phyloP scores from a whole-genome alignment of 108 stramenopile genomes.

The Mayamaea pseudoterrestris region DNA sequence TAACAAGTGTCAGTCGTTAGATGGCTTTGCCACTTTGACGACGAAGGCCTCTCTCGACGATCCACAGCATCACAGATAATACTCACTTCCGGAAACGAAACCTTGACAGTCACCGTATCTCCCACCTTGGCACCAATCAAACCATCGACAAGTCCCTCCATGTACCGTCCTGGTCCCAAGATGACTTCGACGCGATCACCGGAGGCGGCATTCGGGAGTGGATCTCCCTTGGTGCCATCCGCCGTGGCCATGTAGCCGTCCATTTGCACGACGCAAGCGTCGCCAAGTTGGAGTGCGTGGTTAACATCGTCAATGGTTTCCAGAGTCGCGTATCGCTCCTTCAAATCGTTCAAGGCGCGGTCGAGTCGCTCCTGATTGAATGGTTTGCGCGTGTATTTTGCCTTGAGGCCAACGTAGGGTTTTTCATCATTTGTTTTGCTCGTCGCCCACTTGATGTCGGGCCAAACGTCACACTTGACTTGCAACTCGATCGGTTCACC shows the following conservation, averaged over 20 bases:
- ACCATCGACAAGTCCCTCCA: constrained; percentile 79
- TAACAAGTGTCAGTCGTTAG: not conserved
- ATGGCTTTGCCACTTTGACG: not conserved
- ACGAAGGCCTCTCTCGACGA: not conserved
- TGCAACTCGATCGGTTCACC: constrained; percentile 47
- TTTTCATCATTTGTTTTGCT: constrained; percentile 39
- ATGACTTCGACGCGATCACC: constrained; percentile 80
- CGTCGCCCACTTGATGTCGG: constrained; percentile 64
- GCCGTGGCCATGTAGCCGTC: constrained; percentile 67
- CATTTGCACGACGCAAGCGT: constrained; percentile 79
- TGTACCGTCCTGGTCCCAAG: constrained; percentile 73
- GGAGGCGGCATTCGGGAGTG: constrained; percentile 70
- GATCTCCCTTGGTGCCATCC: constrained; percentile 61
- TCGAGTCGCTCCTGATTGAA: constrained; percentile 70
- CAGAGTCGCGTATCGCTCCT: constrained; percentile 63
- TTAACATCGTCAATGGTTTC: constrained; percentile 37
- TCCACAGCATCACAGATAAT: not conserved
- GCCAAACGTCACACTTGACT: constrained; percentile 82
- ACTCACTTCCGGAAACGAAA: constrained; percentile 73
- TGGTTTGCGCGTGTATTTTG: constrained; percentile 62
- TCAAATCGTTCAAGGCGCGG: constrained; percentile 65
- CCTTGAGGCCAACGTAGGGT: constrained; percentile 68
- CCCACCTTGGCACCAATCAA: constrained; percentile 73
- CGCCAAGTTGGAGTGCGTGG: constrained; percentile 50
- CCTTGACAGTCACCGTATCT: constrained; percentile 45